Conservation (phyloP, 306 rosid genomes). For the Trifolium pratense region DNA sequence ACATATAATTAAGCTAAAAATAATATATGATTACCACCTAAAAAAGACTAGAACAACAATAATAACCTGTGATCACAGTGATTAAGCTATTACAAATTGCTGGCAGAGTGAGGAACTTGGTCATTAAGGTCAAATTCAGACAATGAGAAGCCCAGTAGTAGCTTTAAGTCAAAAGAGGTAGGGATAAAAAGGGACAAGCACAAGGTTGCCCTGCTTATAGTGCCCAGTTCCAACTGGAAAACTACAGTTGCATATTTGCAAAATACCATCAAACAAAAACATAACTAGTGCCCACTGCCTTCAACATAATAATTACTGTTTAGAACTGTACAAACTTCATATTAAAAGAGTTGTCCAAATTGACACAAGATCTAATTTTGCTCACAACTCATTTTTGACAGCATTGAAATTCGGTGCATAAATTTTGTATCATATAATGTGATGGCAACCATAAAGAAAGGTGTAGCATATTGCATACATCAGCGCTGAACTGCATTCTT, state of each 20-base stretch:
- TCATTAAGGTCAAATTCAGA: slow-evolving; percentile 45
- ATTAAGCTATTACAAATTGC: slow-evolving; percentile 48
- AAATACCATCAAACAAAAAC: slow-evolving; percentile 50
- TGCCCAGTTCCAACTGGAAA: slow-evolving; percentile 44
- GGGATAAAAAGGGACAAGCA: slow-evolving; percentile 42
- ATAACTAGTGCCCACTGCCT: slow-evolving; percentile 62
- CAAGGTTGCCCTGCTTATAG: slow-evolving; percentile 51
- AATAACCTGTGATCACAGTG: slow-evolving; percentile 9
- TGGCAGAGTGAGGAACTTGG: slow-evolving; percentile 45
- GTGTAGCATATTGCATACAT: slow-evolving; percentile 74
- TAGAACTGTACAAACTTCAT: slow-evolving; percentile 57
- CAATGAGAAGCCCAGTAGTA: slow-evolving; percentile 38
- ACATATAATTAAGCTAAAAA: background rate
- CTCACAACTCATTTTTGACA: slow-evolving; percentile 50
- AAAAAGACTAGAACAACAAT: background rate
- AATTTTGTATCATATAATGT: slow-evolving; percentile 57
- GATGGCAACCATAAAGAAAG: slow-evolving; percentile 58
- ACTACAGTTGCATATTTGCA: slow-evolving; percentile 46
- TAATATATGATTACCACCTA: background rate
- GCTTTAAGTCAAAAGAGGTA: slow-evolving; percentile 45
- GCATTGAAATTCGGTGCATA: slow-evolving; percentile 66
- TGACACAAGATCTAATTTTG: slow-evolving; percentile 48
- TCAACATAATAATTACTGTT: slow-evolving; percentile 61
- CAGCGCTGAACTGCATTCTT: slow-evolving; percentile 54
- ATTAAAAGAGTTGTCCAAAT: slow-evolving; percentile 48